Base-by-base conservation (phyloP, 192 early-diverging fungal species). In the Irineochytrium annulatum region DNA sequence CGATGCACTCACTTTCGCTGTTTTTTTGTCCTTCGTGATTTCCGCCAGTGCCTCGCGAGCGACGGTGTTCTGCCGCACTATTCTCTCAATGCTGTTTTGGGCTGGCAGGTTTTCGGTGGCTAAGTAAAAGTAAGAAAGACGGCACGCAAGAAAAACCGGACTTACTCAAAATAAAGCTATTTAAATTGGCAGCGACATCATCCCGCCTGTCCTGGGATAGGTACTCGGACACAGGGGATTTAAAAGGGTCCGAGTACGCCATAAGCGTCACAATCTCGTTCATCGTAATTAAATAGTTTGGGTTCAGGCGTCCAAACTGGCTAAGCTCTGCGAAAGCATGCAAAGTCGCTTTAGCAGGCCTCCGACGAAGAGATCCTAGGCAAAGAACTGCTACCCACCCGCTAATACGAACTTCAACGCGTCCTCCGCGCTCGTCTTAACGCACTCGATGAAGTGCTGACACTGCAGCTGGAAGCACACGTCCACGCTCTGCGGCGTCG, bases 361-460 rank as follows among this genome's bases (percentile, higher is more conserved):
- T 22, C 22, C 5, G 13, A 6, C 17, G 31, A 6, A 43, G n/a
- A 14, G 3, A 20, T 3, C 11, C 39, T 37, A 31, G 3, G n/a
- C 20, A 14, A 16, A 3, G 22, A 39, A 37, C 52, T 30, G 17
- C 29, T 6, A 37, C 56, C 27, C 48, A 76, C 77, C 76, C 57
- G 68, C 28, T 57, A 84, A 83, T 5, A 84, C 86, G 74, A 81
- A 88, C 59, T 51, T 60, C 37, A 88, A 49, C 2, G 87, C 85
- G 30, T 86, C 76, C 14, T 60, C 14, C 2, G 77, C 57, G 16
- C 69, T 62, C 13, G 73, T 77, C 0, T 35, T 43, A 4, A 84
- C 76, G 16, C 60, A 70, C 63, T 88, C 87, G 26, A 88, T 78
- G 73, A 86, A 88, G 52, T 70, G 59, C 52, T 88, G 87, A 51